Conservation (phyloP, 129 eudicot genomes). For the Rutidosis leptorrhynchoides region DNA sequence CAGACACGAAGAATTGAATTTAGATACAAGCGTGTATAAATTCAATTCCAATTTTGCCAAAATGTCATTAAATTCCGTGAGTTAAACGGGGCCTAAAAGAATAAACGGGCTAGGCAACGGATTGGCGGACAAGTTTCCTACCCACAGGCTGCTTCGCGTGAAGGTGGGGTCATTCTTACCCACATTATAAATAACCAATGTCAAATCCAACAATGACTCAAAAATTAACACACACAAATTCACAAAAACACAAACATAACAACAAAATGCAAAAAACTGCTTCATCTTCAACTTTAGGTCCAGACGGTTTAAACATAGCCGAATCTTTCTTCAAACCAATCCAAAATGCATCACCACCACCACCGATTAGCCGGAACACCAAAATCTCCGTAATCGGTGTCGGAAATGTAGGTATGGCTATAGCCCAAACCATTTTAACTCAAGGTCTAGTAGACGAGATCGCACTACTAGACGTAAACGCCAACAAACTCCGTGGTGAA, state of each 20-base stretch:
- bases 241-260: background rate
- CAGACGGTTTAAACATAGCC: conserved; percentile 66
- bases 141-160: too few relatives aligned
- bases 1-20: too few relatives aligned
- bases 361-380: conserved; percentile 52
- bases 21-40: too few relatives aligned
- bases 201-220: background rate
- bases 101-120: too few relatives aligned
- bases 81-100: too few relatives aligned
- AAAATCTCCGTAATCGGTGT: conserved; percentile 88
- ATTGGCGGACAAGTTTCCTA: too few relatives aligned
- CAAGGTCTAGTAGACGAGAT: conserved; percentile 81
- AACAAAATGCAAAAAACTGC: conserved; percentile 53
- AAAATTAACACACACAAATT: background rate
- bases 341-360: conserved; percentile 39
- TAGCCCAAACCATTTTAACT: conserved; percentile 95
- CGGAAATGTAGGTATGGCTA: conserved; percentile 99
- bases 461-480: conserved; percentile 66
- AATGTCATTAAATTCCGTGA: too few relatives aligned
- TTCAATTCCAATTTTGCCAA: too few relatives aligned
- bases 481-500: conserved; percentile 80
- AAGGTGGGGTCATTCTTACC: too few relatives aligned
- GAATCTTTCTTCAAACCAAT: conserved; percentile 66
- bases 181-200: background rate
- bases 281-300: conserved; percentile 57